Conservation (phyloP, 2,329 filamentous ascomycete species). For the Aureobasidium sp. region DNA sequence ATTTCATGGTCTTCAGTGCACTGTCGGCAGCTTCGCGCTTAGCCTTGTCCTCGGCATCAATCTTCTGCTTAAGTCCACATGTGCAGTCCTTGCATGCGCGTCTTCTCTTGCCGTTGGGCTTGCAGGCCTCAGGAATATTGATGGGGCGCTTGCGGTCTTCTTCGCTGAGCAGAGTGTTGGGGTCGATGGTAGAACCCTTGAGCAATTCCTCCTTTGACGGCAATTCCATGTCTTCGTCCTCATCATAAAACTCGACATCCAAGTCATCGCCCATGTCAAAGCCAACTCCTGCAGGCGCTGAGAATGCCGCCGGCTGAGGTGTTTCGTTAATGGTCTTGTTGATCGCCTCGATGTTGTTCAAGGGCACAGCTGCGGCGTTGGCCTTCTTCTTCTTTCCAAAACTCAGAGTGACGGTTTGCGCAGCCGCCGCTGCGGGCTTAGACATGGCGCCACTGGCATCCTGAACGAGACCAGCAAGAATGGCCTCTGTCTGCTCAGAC, state of each 20-base stretch:
- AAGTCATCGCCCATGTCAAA: constrained; percentile 57
- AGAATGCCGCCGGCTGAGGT: constrained; percentile 27
- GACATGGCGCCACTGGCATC: constrained; percentile 56
- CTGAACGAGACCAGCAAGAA: constrained; percentile 67
- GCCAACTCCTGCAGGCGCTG: constrained; percentile 49
- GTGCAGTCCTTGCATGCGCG: constrained; percentile 97
- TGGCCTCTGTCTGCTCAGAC: constrained; percentile 63
- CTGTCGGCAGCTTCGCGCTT: constrained; percentile 58
- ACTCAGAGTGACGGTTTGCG: constrained; percentile 41
- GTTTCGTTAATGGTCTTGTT: constrained; percentile 29
- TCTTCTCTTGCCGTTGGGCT: constrained; percentile 80
- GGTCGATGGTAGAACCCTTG: constrained; percentile 76
- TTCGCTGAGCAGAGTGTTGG: constrained; percentile 76
- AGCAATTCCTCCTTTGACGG: constrained; percentile 39
- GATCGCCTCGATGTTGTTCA: constrained; percentile 25
- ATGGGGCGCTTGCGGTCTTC: constrained; percentile 73
- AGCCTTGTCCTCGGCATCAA: constrained; percentile 75
- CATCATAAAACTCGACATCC: constrained; percentile 39
- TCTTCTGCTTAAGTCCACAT: constrained; percentile 77
- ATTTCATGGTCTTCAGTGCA: constrained; percentile 57
- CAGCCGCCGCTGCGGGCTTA: constrained; percentile 41
- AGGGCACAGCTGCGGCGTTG: constrained; percentile 31
- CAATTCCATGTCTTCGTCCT: constrained; percentile 26
- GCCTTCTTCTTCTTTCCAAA: constrained; percentile 51
- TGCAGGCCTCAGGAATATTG: constrained; percentile 75